Evolutionary conservation across 2,329 filamentous ascomycete species (phyloP).

Genomic region (Xylaria sp.): DNA sequence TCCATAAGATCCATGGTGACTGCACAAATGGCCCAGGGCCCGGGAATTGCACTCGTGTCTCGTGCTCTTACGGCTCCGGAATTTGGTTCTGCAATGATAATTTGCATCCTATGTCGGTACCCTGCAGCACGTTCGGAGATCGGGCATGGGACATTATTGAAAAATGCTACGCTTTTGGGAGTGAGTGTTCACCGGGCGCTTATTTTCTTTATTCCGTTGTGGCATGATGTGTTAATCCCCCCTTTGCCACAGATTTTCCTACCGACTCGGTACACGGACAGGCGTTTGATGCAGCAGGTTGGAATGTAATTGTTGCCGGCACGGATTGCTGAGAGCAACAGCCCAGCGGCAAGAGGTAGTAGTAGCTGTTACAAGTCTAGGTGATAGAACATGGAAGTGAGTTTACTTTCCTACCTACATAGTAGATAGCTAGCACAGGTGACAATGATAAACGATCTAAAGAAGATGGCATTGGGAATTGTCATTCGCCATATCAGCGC

Average conservation of each 20-base stretch:
- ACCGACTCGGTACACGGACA: constrained; percentile 32
- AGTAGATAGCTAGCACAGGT: background rate
- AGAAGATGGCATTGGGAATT: background rate
- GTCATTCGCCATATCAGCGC: background rate
- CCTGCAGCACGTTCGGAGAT: constrained; percentile 33
- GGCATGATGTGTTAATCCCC: constrained; percentile 3
- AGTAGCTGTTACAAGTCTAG: background rate
- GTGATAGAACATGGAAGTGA: background rate
- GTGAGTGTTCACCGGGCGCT: constrained; percentile 11
- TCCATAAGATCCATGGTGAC: constrained; percentile 29
- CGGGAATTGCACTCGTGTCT: constrained; percentile 33
- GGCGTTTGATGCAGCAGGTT: constrained; percentile 29
- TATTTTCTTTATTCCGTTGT: background rate
- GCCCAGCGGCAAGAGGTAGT: background rate
- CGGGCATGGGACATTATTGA: constrained; percentile 32
- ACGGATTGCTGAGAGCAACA: constrained; percentile 22
- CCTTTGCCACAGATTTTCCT: constrained; percentile 22
- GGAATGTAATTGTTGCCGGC: constrained; percentile 35
- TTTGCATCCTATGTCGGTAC: constrained; percentile 25
- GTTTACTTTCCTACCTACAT: background rate
- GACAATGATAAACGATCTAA: background rate
- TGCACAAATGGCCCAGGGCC: constrained; percentile 35
- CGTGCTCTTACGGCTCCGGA: constrained; percentile 35
- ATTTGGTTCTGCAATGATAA: constrained; percentile 40
- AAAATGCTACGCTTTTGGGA: constrained; percentile 31